phyloP scores from a whole-genome alignment of 345 rosid species.

The Xanthoceras sorbifolium region DNA sequence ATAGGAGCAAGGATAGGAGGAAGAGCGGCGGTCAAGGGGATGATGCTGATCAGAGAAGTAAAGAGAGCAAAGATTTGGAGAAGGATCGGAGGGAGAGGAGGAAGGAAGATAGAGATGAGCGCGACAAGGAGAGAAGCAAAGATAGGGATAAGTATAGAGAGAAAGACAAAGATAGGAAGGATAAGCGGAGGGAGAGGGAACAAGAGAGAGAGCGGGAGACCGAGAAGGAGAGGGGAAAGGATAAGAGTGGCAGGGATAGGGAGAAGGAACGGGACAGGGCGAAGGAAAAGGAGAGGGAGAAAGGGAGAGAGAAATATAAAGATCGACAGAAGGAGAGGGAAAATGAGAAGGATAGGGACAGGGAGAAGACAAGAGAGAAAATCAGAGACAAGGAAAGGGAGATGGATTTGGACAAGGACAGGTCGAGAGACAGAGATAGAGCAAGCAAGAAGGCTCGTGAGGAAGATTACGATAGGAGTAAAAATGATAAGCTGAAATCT shows the following conservation, averaged over 20 bases:
- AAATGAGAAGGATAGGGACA: conserved; percentile 45
- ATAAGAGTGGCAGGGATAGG: conserved; percentile 32
- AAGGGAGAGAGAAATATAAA: conserved; percentile 45
- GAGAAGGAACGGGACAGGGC: conserved; percentile 43
- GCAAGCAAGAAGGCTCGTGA: conserved; percentile 33
- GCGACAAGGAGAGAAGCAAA: conserved; percentile 36
- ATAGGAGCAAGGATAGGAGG: conserved; percentile 43
- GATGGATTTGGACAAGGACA: conserved; percentile 38
- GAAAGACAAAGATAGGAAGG: conserved; percentile 48
- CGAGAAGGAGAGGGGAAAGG: conserved; percentile 29
- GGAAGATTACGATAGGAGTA: conserved; percentile 36
- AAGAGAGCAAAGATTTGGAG: conserved; percentile 25
- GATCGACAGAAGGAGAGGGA: conserved; percentile 53
- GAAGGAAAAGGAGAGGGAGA: conserved; percentile 49
- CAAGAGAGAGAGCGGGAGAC: conserved; percentile 37
- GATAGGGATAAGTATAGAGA: conserved; percentile 49
- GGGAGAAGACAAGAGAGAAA: conserved; percentile 35
- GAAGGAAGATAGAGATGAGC: conserved; percentile 39
- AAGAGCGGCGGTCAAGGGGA: conserved; percentile 27
- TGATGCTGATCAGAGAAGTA: conserved; percentile 45
- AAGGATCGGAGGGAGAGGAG: conserved; percentile 37
- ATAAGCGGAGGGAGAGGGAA: conserved; percentile 42
- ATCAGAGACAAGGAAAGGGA: conserved; percentile 37
- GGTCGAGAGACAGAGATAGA: conserved; percentile 43
- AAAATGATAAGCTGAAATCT: conserved; percentile 29